A percentile compares a stretch with the other conserved stretches of the same genome.
Evolutionary conservation across 345 rosid species (phyloP).

Genomic region (Brassica juncea): DNA sequence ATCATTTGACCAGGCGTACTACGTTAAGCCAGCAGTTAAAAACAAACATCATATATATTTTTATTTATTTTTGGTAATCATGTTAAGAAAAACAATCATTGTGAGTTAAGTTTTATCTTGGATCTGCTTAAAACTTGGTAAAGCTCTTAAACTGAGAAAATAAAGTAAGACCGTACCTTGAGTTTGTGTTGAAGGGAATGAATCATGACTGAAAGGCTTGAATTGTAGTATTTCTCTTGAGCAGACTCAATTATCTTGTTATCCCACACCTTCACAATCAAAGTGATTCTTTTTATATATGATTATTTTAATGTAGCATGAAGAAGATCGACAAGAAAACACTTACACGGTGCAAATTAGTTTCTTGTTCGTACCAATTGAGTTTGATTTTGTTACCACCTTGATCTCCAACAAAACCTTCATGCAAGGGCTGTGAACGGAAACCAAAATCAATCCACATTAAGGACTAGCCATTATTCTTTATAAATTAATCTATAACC

Average conservation of each 20-base stretch:
- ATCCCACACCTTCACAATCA: slow-evolving; percentile 82
- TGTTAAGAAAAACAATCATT: not conserved
- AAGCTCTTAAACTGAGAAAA: no score
- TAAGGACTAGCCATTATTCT: not conserved
- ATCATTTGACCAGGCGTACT: slow-evolving; percentile 70
- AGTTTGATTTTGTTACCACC: slow-evolving; percentile 80
- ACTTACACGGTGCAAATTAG: slow-evolving; percentile 87
- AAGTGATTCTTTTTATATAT: not conserved
- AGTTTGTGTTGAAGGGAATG: slow-evolving; percentile 64
- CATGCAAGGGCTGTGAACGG: slow-evolving; percentile 68
- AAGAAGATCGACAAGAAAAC: slow-evolving; percentile 6
- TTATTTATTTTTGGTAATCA: no score
- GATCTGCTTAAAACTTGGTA: not conserved
- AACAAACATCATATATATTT: not conserved
- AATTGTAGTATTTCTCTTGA: slow-evolving; percentile 60
- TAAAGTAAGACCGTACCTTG: slow-evolving; percentile 46
- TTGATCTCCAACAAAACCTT: slow-evolving; percentile 76
- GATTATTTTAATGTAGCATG: not conserved
- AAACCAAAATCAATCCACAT: slow-evolving; percentile 19
- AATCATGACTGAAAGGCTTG: slow-evolving; percentile 66
- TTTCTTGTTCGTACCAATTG: slow-evolving; percentile 64
- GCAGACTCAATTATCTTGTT: slow-evolving; percentile 81
- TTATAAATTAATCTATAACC: no score
- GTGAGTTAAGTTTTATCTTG: slow-evolving; percentile 4
- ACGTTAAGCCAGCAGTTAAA: not conserved